Evolutionary conservation across 192 early-diverging fungal genomes (phyloP).

Genomic region (Linnemannia zychae): DNA sequence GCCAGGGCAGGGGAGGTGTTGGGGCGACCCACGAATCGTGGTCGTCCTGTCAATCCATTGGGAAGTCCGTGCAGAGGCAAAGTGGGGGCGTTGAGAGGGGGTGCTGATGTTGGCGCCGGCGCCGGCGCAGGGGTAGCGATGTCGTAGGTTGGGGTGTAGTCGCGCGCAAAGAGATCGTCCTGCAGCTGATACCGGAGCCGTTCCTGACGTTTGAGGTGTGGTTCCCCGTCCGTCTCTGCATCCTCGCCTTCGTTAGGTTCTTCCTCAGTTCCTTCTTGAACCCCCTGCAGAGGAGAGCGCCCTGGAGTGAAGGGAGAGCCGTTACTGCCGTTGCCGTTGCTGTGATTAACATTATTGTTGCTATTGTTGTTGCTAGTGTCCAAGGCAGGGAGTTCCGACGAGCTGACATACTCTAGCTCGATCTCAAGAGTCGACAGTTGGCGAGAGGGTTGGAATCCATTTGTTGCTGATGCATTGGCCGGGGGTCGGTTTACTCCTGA

Average conservation of each 20-base stretch:
- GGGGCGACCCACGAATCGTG: background rate
- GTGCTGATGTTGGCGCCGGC: too few relatives aligned
- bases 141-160: background rate
- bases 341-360: background rate
- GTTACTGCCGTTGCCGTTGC: background rate
- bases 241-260: background rate
- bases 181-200: background rate
- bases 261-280: background rate
- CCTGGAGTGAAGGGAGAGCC: background rate
- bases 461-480: background rate
- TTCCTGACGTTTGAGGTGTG: background rate
- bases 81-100: background rate
- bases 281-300: background rate
- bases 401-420: background rate
- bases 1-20: background rate
- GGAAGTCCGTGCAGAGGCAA: background rate
- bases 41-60: background rate
- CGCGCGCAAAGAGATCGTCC: conserved; percentile 5
- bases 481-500: background rate
- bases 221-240: background rate
- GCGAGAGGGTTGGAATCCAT: background rate
- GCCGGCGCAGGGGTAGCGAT: too few relatives aligned
- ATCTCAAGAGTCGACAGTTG: conserved; percentile 2
- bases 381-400: background rate
- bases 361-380: background rate